Percentiles rank a stretch among this genome's conserved stretches.
These are phyloP conservation scores for Cubamyces lactineus DNA, from an alignment of 768 basidiomycete species.

Conservation along the genomic window DNA sequence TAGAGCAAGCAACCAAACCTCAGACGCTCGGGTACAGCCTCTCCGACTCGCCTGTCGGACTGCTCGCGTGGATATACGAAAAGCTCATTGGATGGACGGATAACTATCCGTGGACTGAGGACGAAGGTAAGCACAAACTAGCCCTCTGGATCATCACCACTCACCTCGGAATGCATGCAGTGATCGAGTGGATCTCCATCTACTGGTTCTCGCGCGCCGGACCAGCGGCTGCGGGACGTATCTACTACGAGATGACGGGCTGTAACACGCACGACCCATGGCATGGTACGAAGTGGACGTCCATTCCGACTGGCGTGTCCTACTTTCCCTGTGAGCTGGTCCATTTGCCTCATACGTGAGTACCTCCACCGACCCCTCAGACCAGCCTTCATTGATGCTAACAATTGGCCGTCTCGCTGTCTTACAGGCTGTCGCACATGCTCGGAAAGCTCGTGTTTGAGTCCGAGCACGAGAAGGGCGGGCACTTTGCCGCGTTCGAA, in stretches of 20 bases:
- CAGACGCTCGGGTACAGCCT: slow-evolving; percentile 52
- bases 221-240: slow-evolving; percentile 35
- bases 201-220: slow-evolving; percentile 41
- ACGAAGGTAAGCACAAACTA: slow-evolving; percentile 45
- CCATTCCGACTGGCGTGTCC: slow-evolving; percentile 36
- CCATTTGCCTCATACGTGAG: slow-evolving; percentile 27
- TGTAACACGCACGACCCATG: slow-evolving; percentile 3
- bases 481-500: slow-evolving; percentile 36
- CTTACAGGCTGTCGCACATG: slow-evolving; percentile 30
- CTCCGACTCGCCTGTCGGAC: slow-evolving; percentile 60
- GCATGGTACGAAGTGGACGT: slow-evolving; percentile 2
- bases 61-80: slow-evolving; percentile 44
- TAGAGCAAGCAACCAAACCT: slow-evolving; percentile 38
- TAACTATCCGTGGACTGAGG: slow-evolving; percentile 58
- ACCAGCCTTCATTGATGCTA: too few species aligned
- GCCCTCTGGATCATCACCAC: background rate
- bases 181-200: slow-evolving; percentile 41
- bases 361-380: background rate
- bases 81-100: slow-evolving; percentile 43
- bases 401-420: background rate
- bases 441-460: slow-evolving; percentile 33
- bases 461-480: slow-evolving; percentile 30
- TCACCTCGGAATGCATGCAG: slow-evolving; percentile 22
- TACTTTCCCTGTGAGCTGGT: slow-evolving; percentile 36
- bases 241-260: slow-evolving; percentile 36